Percentiles rank a stretch among this genome's conserved stretches.
Evolutionary conservation across 2,329 filamentous ascomycete genomes (phyloP).

Genomic region (Chaetomium sp.): DNA sequence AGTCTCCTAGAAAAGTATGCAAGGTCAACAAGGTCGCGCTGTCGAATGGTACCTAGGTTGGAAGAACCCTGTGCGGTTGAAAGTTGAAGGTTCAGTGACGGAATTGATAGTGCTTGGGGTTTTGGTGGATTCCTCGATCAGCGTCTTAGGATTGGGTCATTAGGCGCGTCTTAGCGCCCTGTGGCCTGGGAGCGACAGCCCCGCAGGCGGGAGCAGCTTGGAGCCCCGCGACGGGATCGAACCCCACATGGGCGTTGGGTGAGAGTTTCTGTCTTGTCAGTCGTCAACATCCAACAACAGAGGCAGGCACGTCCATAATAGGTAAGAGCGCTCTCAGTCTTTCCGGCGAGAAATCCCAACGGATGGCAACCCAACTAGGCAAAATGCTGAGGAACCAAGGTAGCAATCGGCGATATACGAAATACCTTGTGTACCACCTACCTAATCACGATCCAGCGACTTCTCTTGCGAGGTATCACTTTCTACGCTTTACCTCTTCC

Average conservation of each 20-base stretch:
- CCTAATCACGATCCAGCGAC: not conserved
- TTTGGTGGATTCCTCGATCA: slow-evolving; percentile 18
- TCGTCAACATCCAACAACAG: too few relatives aligned
- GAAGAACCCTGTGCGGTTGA: slow-evolving; percentile 7
- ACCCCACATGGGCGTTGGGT: not conserved
- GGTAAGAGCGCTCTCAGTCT: too few relatives aligned
- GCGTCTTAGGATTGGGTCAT: slow-evolving; percentile 18
- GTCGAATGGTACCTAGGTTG: slow-evolving; percentile 8
- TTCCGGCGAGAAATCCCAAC: too few relatives aligned
- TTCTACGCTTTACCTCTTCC: too few relatives aligned
- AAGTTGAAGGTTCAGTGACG: slow-evolving; percentile 26
- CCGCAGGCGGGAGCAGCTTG: slow-evolving; percentile 3
- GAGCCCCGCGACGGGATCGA: not conserved
- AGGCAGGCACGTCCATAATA: too few relatives aligned
- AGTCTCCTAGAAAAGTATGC: slow-evolving; percentile 22
- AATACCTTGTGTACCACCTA: not conserved
- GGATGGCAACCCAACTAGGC: too few relatives aligned
- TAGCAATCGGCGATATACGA: too few relatives aligned
- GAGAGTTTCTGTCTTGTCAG: too few relatives aligned
- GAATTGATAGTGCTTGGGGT: slow-evolving; percentile 20
- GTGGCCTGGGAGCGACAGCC: not conserved
- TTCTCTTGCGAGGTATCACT: not conserved
- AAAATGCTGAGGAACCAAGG: not conserved
- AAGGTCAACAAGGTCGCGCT: slow-evolving; percentile 11
- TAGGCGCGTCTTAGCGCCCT: slow-evolving; percentile 25